phyloP scores from a whole-genome alignment of 2,329 filamentous ascomycete genomes.

The Capronia coronata region DNA sequence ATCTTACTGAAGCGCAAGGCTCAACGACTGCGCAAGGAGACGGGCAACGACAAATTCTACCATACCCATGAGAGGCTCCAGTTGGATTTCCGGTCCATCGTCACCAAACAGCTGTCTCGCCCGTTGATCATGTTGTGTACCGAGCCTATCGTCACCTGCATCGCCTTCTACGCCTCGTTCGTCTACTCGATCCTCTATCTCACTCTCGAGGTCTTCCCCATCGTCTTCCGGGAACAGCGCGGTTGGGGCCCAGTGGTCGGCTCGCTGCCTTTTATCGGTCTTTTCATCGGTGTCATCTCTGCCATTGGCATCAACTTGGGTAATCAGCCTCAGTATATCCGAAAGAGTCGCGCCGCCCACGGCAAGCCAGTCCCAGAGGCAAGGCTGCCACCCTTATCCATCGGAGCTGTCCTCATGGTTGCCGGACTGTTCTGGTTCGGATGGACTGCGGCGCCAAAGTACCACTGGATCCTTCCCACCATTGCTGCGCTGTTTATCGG shows the following conservation, averaged over 20 bases:
- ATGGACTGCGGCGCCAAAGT: slow-evolving; percentile 36
- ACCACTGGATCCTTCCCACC: slow-evolving; percentile 34
- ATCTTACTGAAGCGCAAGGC: slow-evolving; percentile 39
- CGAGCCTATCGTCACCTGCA: slow-evolving; percentile 44
- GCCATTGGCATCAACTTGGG: slow-evolving; percentile 40
- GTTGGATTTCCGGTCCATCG: slow-evolving; percentile 37
- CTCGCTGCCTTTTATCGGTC: slow-evolving; percentile 42
- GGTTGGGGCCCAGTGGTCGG: slow-evolving; percentile 40
- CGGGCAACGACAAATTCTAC: slow-evolving; percentile 37
- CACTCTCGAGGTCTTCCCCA: slow-evolving; percentile 44
- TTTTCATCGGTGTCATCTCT: slow-evolving; percentile 41
- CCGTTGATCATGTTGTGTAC: slow-evolving; percentile 43
- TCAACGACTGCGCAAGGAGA: slow-evolving; percentile 34
- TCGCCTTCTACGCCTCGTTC: slow-evolving; percentile 43
- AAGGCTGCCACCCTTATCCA: slow-evolving; percentile 41
- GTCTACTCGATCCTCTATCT: slow-evolving; percentile 45
- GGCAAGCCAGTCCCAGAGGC: slow-evolving; percentile 36
- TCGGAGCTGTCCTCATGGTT: slow-evolving; percentile 41
- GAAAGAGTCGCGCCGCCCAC: slow-evolving; percentile 24
- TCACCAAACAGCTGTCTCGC: slow-evolving; percentile 41
- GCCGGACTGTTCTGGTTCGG: slow-evolving; percentile 42
- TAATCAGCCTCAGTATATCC: slow-evolving; percentile 37
- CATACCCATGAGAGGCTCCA: slow-evolving; percentile 43
- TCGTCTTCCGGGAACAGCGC: slow-evolving; percentile 39
- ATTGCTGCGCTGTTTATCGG: slow-evolving; percentile 39